phyloP scores from a whole-genome alignment of 352 stramenopile species.

The Globisporangium middletonii region DNA sequence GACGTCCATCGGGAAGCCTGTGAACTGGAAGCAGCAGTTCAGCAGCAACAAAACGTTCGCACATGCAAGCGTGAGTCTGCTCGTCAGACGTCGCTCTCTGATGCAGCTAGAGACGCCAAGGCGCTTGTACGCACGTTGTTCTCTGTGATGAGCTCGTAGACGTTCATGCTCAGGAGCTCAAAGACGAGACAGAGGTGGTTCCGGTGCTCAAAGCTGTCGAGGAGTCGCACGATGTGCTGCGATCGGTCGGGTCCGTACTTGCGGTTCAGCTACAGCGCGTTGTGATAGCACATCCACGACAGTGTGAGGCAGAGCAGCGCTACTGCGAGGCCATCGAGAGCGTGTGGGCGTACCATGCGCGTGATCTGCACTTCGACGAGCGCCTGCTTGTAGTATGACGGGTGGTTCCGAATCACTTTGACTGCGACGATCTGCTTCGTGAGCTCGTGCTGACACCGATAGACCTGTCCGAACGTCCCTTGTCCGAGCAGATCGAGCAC shows the following conservation, averaged over 20 bases:
- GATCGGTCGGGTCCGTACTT: slow-evolving; percentile 20
- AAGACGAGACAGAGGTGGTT: slow-evolving; percentile 95
- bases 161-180: slow-evolving; percentile 90
- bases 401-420: slow-evolving; percentile 96
- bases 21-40: slow-evolving; percentile 32
- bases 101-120: neutral
- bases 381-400: slow-evolving; percentile 90
- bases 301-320: slow-evolving; percentile 31
- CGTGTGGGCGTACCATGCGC: slow-evolving; percentile 42
- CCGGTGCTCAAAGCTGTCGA: slow-evolving; percentile 88
- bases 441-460: slow-evolving; percentile 33
- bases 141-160: slow-evolving; percentile 94
- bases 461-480: slow-evolving; percentile 58
- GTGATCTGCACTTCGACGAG: slow-evolving; percentile 93
- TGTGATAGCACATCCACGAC: neutral
- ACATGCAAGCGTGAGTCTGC: neutral
- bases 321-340: too few species aligned
- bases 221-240: slow-evolving; percentile 80
- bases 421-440: slow-evolving; percentile 86
- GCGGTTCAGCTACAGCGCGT: slow-evolving; percentile 21
- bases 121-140: slow-evolving; percentile 44
- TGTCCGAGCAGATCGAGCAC: slow-evolving; percentile 93
- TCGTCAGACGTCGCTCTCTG: too few species aligned
- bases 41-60: neutral
- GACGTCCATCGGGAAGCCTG: slow-evolving; percentile 78